phyloP scores from a whole-genome alignment of 345 rosid genomes.

The Brassica rapa region DNA sequence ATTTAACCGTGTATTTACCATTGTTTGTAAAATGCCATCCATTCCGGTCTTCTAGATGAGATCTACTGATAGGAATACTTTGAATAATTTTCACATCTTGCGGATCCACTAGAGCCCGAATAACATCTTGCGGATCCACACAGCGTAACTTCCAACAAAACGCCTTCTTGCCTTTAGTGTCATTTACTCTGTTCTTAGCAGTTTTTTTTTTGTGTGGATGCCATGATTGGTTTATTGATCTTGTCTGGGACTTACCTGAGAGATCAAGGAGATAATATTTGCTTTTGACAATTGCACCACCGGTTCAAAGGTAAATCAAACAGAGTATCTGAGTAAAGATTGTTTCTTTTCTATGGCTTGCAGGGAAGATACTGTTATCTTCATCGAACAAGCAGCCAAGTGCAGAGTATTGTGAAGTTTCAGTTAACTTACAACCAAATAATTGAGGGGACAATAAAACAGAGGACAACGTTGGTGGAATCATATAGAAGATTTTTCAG shows the following conservation, averaged over 20 bases:
- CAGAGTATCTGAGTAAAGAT: conserved; percentile 29
- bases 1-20: too few species aligned
- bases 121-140: too few species aligned
- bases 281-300: conserved; percentile 14
- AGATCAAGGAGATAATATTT: conserved; percentile 2
- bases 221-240: neutral
- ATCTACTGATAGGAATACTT: too few species aligned
- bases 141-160: too few species aligned
- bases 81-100: too few species aligned
- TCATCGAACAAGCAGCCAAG: conserved; percentile 27
- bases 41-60: too few species aligned
- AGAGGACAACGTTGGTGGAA: conserved; percentile 30
- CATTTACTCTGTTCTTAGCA: neutral
- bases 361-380: neutral
- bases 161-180: neutral
- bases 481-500: conserved; percentile 15
- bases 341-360: neutral
- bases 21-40: too few species aligned
- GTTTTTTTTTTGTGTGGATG: neutral
- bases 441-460: conserved; percentile 20
- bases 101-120: too few species aligned
- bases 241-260: conserved; percentile 1
- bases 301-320: conserved; percentile 4
- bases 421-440: conserved; percentile 21
- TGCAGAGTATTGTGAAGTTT: conserved; percentile 32